These are phyloP conservation scores for Termitomyces sp. DNA, from an alignment of 768 basidiomycete genomes.

Conservation along the genomic window DNA sequence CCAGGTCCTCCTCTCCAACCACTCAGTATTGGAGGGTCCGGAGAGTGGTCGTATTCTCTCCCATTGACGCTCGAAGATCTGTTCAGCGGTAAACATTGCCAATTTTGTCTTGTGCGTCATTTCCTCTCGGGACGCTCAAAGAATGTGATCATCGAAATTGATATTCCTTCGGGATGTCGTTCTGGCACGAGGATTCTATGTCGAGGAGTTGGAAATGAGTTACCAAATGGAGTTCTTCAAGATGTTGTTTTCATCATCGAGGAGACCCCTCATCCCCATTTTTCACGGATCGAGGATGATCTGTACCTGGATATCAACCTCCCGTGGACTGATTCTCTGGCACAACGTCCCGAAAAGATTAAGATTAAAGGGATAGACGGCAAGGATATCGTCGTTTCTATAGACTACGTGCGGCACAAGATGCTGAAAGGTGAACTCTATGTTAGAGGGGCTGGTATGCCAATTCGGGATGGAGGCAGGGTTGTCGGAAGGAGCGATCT, in stretches of 20 bases:
- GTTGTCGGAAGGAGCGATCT: slow-evolving; percentile 60
- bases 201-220: slow-evolving; percentile 66
- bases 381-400: slow-evolving; percentile 45
- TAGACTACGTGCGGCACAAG: slow-evolving; percentile 55
- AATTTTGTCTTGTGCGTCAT: slow-evolving; percentile 59
- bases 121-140: slow-evolving; percentile 48
- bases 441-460: slow-evolving; percentile 69
- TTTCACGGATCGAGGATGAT: slow-evolving; percentile 56
- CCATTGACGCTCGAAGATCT: slow-evolving; percentile 62
- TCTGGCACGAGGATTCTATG: slow-evolving; percentile 60
- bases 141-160: slow-evolving; percentile 57
- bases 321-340: slow-evolving; percentile 52
- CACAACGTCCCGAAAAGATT: slow-evolving; percentile 47
- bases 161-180: slow-evolving; percentile 61
- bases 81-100: slow-evolving; percentile 52
- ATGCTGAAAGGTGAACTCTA: slow-evolving; percentile 47
- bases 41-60: slow-evolving; percentile 71
- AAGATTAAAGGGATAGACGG: slow-evolving; percentile 59
- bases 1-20: slow-evolving; percentile 37
- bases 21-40: slow-evolving; percentile 40
- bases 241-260: slow-evolving; percentile 69
- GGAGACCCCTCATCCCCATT: slow-evolving; percentile 55
- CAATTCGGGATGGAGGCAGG: slow-evolving; percentile 49
- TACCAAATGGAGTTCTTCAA: slow-evolving; percentile 52
- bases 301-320: slow-evolving; percentile 54